Percentiles rank a stretch among this genome's conserved stretches.
Evolutionary conservation across 2,329 filamentous ascomycete genomes (phyloP).

Genomic region (Fusarium chlamydosporum): DNA sequence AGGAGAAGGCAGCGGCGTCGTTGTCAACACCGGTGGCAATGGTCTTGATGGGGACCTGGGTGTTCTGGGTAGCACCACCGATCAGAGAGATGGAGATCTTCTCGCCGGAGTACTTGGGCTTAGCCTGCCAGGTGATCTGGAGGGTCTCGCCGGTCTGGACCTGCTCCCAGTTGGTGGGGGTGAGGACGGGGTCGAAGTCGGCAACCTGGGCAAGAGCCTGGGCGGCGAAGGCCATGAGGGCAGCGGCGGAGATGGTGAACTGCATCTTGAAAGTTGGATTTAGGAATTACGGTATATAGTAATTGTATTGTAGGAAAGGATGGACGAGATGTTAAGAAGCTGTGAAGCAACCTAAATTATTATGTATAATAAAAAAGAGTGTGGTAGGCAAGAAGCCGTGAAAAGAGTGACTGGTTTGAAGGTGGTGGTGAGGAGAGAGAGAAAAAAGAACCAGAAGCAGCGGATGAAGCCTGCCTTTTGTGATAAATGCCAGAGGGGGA

Average conservation of each 20-base stretch:
- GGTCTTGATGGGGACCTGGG: constrained; percentile 59
- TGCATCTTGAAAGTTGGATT: constrained; percentile 64
- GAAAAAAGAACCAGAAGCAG: constrained; percentile 31
- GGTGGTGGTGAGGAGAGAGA: constrained; percentile 45
- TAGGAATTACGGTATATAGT: constrained; percentile 45
- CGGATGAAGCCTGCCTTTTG: constrained; percentile 40
- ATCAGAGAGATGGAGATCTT: constrained; percentile 68
- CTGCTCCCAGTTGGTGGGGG: constrained; percentile 60
- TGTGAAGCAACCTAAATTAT: constrained; percentile 39
- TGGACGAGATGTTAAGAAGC: constrained; percentile 31
- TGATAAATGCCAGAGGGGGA: constrained; percentile 49
- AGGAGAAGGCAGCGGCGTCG: constrained; percentile 61
- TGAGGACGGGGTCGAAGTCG: constrained; percentile 69
- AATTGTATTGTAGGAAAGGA: constrained; percentile 40
- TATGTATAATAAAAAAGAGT: constrained; percentile 51
- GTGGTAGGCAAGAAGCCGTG: constrained; percentile 51
- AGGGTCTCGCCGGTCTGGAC: constrained; percentile 65
- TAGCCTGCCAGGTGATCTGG: constrained; percentile 65
- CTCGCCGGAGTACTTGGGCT: constrained; percentile 58
- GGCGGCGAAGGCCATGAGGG: constrained; percentile 67
- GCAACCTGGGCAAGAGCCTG: constrained; percentile 66
- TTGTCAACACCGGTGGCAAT: constrained; percentile 65
- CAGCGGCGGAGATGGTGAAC: constrained; percentile 63
- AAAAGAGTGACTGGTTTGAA: constrained; percentile 54
- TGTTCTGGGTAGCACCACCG: constrained; percentile 62